These are phyloP conservation scores for Pleurotus djamor DNA, from an alignment of 768 basidiomycete species.

Conservation along the genomic window DNA sequence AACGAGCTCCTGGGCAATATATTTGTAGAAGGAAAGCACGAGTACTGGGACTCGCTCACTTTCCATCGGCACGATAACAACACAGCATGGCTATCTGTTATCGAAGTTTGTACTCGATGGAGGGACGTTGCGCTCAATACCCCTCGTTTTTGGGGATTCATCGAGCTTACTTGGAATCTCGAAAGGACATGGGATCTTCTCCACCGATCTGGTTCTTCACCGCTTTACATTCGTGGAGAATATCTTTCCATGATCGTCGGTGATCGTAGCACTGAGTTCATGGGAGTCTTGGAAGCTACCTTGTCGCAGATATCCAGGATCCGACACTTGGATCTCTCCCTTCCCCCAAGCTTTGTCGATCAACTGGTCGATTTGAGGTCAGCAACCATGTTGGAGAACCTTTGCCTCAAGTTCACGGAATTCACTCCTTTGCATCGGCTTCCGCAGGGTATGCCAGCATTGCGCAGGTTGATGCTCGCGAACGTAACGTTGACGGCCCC, in stretches of 20 bases:
- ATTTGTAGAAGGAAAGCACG: too few species aligned
- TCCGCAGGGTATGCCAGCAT: background rate
- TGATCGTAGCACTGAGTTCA: background rate
- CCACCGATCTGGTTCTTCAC: background rate
- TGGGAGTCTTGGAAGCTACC: background rate
- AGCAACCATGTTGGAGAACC: background rate
- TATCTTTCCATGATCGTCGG: background rate
- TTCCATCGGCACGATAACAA: background rate
- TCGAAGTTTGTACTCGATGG: background rate
- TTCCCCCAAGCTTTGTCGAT: background rate
- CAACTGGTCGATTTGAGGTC: background rate
- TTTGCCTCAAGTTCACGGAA: background rate
- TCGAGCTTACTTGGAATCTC: background rate
- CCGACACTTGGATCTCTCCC: background rate
- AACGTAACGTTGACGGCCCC: background rate
- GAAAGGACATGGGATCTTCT: background rate
- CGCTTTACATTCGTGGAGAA: background rate
- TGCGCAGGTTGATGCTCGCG: background rate
- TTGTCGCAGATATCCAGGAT: background rate
- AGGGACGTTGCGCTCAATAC: background rate
- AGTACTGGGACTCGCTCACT: background rate
- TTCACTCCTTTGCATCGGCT: background rate
- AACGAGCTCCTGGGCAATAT: too few species aligned
- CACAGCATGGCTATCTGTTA: background rate
- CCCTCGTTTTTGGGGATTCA: background rate